Evolutionary conservation across 2,329 filamentous ascomycete species (phyloP).

Genomic region (Fusarium domesticum): DNA sequence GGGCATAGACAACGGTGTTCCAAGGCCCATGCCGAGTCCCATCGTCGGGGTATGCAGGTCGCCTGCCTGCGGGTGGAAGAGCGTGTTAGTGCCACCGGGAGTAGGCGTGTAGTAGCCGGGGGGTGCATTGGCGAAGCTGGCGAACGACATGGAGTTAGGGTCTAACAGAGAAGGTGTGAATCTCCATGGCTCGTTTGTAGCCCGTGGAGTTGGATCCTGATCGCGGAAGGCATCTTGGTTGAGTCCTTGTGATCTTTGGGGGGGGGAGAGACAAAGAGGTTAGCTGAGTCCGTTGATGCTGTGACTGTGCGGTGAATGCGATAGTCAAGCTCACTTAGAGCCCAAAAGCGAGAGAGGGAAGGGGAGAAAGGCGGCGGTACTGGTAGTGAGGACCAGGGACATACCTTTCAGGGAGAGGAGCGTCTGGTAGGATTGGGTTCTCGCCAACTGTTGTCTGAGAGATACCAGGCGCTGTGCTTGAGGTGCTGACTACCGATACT

Average conservation of each 20-base stretch:
- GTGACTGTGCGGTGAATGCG: background rate
- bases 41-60: slow-evolving; percentile 83
- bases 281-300: slow-evolving; percentile 5
- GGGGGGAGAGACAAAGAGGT: slow-evolving; percentile 9
- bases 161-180: slow-evolving; percentile 90
- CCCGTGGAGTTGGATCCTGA: slow-evolving; percentile 78
- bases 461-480: slow-evolving; percentile 42
- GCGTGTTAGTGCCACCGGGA: slow-evolving; percentile 72
- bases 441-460: slow-evolving; percentile 34
- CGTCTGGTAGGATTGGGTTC: slow-evolving; percentile 19
- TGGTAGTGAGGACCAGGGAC: slow-evolving; percentile 4
- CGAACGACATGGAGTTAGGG: slow-evolving; percentile 77
- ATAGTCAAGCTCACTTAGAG: background rate
- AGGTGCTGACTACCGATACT: slow-evolving; percentile 54
- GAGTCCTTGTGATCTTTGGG: slow-evolving; percentile 22
- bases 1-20: slow-evolving; percentile 78
- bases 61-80: slow-evolving; percentile 80
- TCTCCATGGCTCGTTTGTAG: slow-evolving; percentile 76
- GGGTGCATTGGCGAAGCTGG: slow-evolving; percentile 73
- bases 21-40: slow-evolving; percentile 70
- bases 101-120: slow-evolving; percentile 87
- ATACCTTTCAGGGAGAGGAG: slow-evolving; percentile 31
- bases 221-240: slow-evolving; percentile 51
- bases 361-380: background rate
- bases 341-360: background rate